phyloP scores from a whole-genome alignment of 2,329 filamentous ascomycete genomes.

The Fusarium neocosmosporiellum region DNA sequence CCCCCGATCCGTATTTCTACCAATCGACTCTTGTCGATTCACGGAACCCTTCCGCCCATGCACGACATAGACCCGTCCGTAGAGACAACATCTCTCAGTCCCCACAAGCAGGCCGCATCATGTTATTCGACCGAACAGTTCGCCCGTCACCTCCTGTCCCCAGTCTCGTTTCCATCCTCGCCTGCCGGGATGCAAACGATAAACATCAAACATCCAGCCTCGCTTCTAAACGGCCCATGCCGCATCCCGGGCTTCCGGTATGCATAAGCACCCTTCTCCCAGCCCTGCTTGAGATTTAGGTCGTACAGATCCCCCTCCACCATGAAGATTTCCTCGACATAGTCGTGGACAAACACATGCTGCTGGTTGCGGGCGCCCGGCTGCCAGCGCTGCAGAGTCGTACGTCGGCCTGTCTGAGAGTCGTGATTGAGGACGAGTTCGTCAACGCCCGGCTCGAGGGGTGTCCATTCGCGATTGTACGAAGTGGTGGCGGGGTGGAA shows the following conservation, averaged over 20 bases:
- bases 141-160: slow-evolving; percentile 7
- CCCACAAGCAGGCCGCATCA: background rate
- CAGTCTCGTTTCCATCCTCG: slow-evolving; percentile 17
- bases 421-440: slow-evolving; percentile 51
- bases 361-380: slow-evolving; percentile 43
- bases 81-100: background rate
- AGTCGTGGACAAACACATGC: slow-evolving; percentile 49
- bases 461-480: slow-evolving; percentile 34
- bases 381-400: slow-evolving; percentile 51
- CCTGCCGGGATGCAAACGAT: slow-evolving; percentile 40
- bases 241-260: slow-evolving; percentile 54
- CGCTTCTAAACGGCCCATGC: slow-evolving; percentile 52
- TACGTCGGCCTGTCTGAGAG: slow-evolving; percentile 42
- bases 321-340: slow-evolving; percentile 53
- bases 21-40: background rate
- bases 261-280: slow-evolving; percentile 51
- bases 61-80: background rate
- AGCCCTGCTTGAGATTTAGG: slow-evolving; percentile 44
- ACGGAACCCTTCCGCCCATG: background rate
- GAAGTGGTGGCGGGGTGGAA: slow-evolving; percentile 40
- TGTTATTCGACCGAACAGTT: background rate
- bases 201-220: slow-evolving; percentile 49
- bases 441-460: slow-evolving; percentile 48
- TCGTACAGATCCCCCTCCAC: slow-evolving; percentile 51
- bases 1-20: background rate